Evolutionary conservation across 495 filamentous ascomycete genomes (phyloP), one percentile per base, ranked within the genome.

Genomic region (Hyaloscypha finlandica): DNA sequence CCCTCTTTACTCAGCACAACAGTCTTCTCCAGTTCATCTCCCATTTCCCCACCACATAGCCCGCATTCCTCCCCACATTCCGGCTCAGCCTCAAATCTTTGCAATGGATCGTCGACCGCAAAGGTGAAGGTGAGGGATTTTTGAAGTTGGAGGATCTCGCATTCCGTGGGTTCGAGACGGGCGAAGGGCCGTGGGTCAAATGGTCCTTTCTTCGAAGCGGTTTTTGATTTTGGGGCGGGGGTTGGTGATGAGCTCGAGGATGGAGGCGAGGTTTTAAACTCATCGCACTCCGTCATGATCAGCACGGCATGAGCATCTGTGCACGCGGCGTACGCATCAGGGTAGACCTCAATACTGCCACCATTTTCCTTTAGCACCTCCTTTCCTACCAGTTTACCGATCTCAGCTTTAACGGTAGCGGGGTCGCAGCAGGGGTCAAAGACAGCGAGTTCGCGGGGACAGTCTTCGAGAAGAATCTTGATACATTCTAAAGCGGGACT

Each of bases 341-440:
- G 19, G 32, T 70, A 70, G 1, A 72, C 68, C 31, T 69, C 55
- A 19, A 71, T 55, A 2, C 32, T 33, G 9, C 68, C 69, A 14
- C 67, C 65, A 32, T 67, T 64, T 53, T 78, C 68, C n/a, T 73
- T 76, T 66, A 82, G 80, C 29, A 80, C 73, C 9, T 73, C 73
- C 33, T 81, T 75, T 12, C 78, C 73, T 6, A 74, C 75, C 20
- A 84, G 71, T 20, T 78, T 75, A 4, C 65, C 71, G 42, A 84
- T 77, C 68, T 85, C 83, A 3, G 75, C 72, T 32, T 71, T 65
- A 29, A 84, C 74, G 12, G 79, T 74, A 11, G 62, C 67, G 1
- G 78, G 69, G 6, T 82, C 78, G 66, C 87, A 89, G 64, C 81
- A 85, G 0, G 91, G 92, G 65, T 94, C 92, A 73, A 89, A 96